These are phyloP conservation scores for Leccinum variicolor DNA, from an alignment of 768 basidiomycete species.

Conservation along the genomic window DNA sequence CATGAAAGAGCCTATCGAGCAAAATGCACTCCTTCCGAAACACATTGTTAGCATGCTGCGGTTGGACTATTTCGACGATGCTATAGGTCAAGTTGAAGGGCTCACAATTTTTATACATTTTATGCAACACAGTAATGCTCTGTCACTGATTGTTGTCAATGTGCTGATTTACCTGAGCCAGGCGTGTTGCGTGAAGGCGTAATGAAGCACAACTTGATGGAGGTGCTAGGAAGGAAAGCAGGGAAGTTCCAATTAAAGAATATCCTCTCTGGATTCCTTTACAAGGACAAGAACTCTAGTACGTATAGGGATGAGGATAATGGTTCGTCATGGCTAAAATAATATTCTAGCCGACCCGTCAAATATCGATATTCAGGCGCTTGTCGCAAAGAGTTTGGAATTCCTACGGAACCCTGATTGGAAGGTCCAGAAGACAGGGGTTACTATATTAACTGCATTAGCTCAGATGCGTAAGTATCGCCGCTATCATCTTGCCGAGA, in stretches of 20 bases:
- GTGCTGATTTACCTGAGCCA: constrained; percentile 2
- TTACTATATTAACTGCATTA: constrained; percentile 21
- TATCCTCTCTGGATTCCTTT: constrained; percentile 21
- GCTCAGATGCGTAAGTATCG: constrained; percentile 15
- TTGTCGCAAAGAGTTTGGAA: constrained; percentile 12
- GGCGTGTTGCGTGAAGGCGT: constrained; percentile 14
- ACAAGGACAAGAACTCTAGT: constrained; percentile 23
- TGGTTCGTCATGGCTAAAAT: background rate
- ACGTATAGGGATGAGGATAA: background rate
- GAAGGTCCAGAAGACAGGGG: constrained; percentile 22
- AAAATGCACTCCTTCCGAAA: constrained; percentile 1
- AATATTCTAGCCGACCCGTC: background rate
- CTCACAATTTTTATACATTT: constrained; percentile 22
- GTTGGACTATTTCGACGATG: constrained; percentile 23
- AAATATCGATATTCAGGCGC: background rate
- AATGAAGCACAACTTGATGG: constrained; percentile 12
- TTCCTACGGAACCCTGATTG: constrained; percentile 2
- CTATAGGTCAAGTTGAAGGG: constrained; percentile 21
- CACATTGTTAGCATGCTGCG: constrained; percentile 21
- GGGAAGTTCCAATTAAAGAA: constrained; percentile 9
- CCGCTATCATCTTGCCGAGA: background rate
- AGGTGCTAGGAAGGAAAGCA: constrained; percentile 17
- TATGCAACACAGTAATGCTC: constrained; percentile 17
- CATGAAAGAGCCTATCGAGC: constrained; percentile 9
- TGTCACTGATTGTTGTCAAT: background rate